Base-by-base conservation (phyloP, 257 asterid species). In the Solanum phureja region DNA sequence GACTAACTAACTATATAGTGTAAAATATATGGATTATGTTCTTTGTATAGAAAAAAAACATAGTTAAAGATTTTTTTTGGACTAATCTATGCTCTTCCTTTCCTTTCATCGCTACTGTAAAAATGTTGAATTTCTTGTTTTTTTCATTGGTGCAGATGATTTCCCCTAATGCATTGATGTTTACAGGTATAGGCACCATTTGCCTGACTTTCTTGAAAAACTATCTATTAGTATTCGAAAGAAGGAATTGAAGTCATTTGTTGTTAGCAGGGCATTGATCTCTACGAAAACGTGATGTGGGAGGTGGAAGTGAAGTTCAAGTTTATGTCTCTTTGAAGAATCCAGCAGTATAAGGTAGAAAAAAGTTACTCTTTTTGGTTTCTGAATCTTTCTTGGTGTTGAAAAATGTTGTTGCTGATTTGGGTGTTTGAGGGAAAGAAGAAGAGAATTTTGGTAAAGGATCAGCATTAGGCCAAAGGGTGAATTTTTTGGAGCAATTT, bases 341-440 rank as follows among this genome's bases (percentile, higher is more conserved):
- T 79, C 85, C 66, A 79, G n/a, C 38, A 79, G 27, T 81, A 3
- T 23, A 75, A 37, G 33, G 56, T 75, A 21, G 5, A 23, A 37
- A 37, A 75, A 75, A 38, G 24, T n/a, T 76, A 0, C 9, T 14
- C 24, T 1, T 79, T 77, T 79, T 27, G 38, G 69, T 49, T 49
- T 9, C 29, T 29, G 69, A 82, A 82, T 37, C 31, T 29, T 6
- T 82, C 44, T 44, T 49, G 33, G 49, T 44, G 73, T 56, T 83
- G n/a, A n/a, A 75, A 89, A 87, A 89, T 91, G 91, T 81, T 69
- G 87, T 90, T 88, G 87, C 81, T 87, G 86, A 88, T 92, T 85
- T 90, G 92, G 92, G 89, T 88, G 4, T 92, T 92, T 83, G 92
- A 91, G 82, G 92, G 92, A 34, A 90, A 75, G 90, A 90, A 91